Evolutionary conservation across 345 rosid species (phyloP).

Genomic region (Arabis alpina): DNA sequence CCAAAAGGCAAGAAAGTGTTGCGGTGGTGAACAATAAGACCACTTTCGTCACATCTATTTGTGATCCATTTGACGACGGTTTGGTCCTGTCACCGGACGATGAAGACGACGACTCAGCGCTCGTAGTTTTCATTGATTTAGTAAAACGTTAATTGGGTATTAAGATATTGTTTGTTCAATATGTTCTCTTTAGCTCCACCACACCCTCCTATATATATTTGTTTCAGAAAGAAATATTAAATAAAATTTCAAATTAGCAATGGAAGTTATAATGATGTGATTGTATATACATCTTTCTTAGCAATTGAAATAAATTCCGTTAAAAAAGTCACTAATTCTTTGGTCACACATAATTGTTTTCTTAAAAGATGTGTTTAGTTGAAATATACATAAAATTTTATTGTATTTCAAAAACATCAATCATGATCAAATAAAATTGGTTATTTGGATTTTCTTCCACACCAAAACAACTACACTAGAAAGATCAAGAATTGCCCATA

Average conservation of each 20-base stretch:
- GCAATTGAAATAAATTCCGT: no score
- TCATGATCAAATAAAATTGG: neutral
- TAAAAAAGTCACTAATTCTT: no score
- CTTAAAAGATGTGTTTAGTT: no score
- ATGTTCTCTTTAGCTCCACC: conserved; percentile 2
- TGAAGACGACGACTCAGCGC: conserved; percentile 3
- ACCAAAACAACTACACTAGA: neutral
- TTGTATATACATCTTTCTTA: no score
- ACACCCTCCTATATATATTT: neutral
- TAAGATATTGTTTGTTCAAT: no score
- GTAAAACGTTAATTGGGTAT: no score
- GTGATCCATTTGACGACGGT: conserved; percentile 5
- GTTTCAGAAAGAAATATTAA: no score
- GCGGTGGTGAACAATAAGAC: no score
- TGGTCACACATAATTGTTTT: no score
- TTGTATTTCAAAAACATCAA: neutral
- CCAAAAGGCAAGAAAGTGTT: conserved; percentile 1
- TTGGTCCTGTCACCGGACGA: neutral
- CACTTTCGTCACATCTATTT: conserved; percentile 2
- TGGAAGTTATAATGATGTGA: neutral
- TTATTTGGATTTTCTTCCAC: neutral
- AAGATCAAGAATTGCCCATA: neutral
- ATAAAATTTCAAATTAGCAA: no score
- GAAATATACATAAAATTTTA: no score
- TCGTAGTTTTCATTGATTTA: neutral